These are phyloP conservation scores for Aspergillus cristatus DNA, from an alignment of 495 filamentous ascomycete genomes.

Conservation along the genomic window DNA sequence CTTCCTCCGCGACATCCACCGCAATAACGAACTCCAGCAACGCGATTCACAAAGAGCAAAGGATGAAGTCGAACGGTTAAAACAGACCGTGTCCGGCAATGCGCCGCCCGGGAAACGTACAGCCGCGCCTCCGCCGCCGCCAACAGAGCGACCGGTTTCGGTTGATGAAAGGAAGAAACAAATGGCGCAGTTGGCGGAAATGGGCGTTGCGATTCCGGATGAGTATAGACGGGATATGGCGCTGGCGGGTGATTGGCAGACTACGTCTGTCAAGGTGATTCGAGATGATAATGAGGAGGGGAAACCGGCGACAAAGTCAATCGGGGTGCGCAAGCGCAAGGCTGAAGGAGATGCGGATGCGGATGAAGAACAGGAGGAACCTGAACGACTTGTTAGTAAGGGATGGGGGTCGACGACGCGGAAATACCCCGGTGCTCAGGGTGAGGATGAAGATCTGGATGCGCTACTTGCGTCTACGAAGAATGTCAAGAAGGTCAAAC, in stretches of 20 bases:
- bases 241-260: slow-evolving; percentile 85
- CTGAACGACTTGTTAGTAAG: slow-evolving; percentile 52
- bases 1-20: slow-evolving; percentile 79
- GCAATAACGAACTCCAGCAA: slow-evolving; percentile 65
- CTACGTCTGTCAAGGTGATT: slow-evolving; percentile 48
- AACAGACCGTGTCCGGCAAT: slow-evolving; percentile 53
- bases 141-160: slow-evolving; percentile 33
- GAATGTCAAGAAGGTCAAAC: slow-evolving; percentile 35
- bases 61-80: slow-evolving; percentile 76
- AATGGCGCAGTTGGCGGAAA: slow-evolving; percentile 72
- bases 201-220: slow-evolving; percentile 81
- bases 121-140: slow-evolving; percentile 12
- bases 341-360: slow-evolving; percentile 53
- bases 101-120: slow-evolving; percentile 18
- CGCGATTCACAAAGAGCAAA: slow-evolving; percentile 74
- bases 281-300: slow-evolving; percentile 34
- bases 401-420: slow-evolving; percentile 69
- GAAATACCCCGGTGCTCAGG: slow-evolving; percentile 46
- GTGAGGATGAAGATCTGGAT: slow-evolving; percentile 56
- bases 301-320: slow-evolving; percentile 15
- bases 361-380: slow-evolving; percentile 47
- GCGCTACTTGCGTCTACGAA: slow-evolving; percentile 51
- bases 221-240: slow-evolving; percentile 73
- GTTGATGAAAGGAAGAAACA: slow-evolving; percentile 71
- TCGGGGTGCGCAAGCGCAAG: slow-evolving; percentile 50